phyloP scores from a whole-genome alignment of 768 basidiomycete species.

The Leucosporidium creatinivorum region DNA sequence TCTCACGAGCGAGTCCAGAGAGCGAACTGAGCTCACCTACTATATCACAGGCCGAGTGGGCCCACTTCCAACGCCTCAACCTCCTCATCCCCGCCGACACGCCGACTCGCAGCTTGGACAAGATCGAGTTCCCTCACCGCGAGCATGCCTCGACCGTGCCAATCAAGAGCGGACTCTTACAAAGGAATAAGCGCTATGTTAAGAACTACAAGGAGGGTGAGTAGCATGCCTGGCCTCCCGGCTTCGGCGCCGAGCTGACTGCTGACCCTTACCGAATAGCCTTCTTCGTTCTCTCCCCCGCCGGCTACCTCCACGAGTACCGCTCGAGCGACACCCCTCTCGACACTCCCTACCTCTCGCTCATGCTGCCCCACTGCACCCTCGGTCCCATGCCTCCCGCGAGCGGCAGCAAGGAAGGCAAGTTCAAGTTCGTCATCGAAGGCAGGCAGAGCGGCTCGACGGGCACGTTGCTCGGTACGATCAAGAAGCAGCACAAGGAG shows the following conservation, averaged over 20 bases:
- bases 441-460: slow-evolving; percentile 15
- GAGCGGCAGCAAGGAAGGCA: not conserved
- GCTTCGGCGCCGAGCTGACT: not conserved
- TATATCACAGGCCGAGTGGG: slow-evolving; percentile 19
- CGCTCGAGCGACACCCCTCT: not conserved
- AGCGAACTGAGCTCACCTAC: not conserved
- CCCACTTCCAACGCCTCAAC: slow-evolving; percentile 25
- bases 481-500: not conserved
- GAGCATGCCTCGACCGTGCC: slow-evolving; percentile 12
- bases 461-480: not conserved
- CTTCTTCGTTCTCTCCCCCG: slow-evolving; percentile 28
- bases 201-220: slow-evolving; percentile 25
- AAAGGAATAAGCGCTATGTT: slow-evolving; percentile 25
- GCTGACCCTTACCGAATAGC: not conserved
- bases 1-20: too few relatives aligned
- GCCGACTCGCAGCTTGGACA: not conserved
- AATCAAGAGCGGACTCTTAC: slow-evolving; percentile 19
- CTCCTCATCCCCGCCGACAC: slow-evolving; percentile 3
- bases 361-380: slow-evolving; percentile 13
- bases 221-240: not conserved
- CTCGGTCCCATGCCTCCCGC: slow-evolving; percentile 34
- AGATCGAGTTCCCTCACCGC: slow-evolving; percentile 10
- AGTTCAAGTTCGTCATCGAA: slow-evolving; percentile 16
- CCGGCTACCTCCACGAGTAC: slow-evolving; percentile 29
- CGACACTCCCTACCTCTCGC: slow-evolving; percentile 17